These are phyloP conservation scores for Raffaelea ambrosiae DNA, from an alignment of 2,329 filamentous ascomycete species.

Conservation along the genomic window DNA sequence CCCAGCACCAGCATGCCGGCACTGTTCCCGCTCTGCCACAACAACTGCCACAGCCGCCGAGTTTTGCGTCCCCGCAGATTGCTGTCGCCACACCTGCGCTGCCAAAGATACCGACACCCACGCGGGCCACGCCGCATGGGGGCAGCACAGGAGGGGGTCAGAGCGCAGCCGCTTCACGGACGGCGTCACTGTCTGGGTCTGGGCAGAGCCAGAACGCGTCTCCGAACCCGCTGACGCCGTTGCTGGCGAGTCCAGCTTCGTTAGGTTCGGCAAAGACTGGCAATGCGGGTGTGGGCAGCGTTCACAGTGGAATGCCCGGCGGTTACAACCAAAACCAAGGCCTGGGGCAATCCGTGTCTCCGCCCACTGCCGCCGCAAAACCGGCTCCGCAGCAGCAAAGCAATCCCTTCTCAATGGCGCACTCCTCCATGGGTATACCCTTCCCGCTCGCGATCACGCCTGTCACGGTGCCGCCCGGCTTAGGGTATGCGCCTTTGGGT, in stretches of 20 bases:
- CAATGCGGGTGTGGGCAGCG: too few species aligned
- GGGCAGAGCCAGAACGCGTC: constrained; percentile 48
- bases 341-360: constrained; percentile 49
- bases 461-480: constrained; percentile 6
- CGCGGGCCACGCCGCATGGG: constrained; percentile 72
- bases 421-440: constrained; percentile 19
- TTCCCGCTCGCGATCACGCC: constrained; percentile 32
- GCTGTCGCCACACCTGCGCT: constrained; percentile 70
- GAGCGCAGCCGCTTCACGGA: constrained; percentile 49
- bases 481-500: constrained; percentile 1
- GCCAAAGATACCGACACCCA: constrained; percentile 74
- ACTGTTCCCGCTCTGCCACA: constrained; percentile 47
- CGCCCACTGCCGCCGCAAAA: constrained; percentile 47
- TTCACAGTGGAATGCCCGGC: too few species aligned
- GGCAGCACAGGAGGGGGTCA: constrained; percentile 55
- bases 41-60: constrained; percentile 30
- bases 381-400: constrained; percentile 24
- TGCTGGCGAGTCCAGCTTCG: constrained; percentile 56
- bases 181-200: constrained; percentile 52
- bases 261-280: constrained; percentile 45
- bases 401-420: constrained; percentile 40
- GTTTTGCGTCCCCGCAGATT: constrained; percentile 69
- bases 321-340: too few species aligned
- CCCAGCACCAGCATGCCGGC: constrained; percentile 29
- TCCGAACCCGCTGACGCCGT: constrained; percentile 52